Conservation (phyloP, 345 rosid species). For the Pistacia atlantica region DNA sequence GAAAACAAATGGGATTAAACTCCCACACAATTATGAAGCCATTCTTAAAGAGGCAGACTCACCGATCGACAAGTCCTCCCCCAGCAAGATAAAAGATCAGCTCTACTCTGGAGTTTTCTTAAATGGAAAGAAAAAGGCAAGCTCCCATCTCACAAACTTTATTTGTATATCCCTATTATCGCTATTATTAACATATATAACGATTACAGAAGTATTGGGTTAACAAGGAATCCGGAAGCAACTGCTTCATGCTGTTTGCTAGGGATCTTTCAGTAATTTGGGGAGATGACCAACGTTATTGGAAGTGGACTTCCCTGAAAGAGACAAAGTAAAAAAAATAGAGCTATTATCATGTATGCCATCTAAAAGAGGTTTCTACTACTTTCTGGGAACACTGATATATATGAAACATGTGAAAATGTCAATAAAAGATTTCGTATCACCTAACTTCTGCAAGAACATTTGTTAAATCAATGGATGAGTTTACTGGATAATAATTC, state of each 20-base stretch:
- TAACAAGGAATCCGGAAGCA: conserved; percentile 45
- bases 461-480: too few relatives aligned
- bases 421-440: too few relatives aligned
- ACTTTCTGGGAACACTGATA: too few relatives aligned
- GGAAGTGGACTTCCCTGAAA: conserved; percentile 51
- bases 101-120: conserved; percentile 48
- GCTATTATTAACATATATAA: neutral
- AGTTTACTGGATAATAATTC: too few relatives aligned
- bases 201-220: conserved; percentile 49
- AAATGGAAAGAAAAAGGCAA: conserved; percentile 45
- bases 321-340: conserved; percentile 37
- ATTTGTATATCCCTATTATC: neutral
- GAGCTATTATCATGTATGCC: too few relatives aligned
- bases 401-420: too few relatives aligned
- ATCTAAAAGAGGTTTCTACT: too few relatives aligned
- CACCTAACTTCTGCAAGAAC: too few relatives aligned
- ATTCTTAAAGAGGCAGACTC: conserved; percentile 52
- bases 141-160: neutral
- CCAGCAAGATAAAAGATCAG: conserved; percentile 32
- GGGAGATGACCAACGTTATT: conserved; percentile 48
- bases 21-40: conserved; percentile 48
- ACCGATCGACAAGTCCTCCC: conserved; percentile 30
- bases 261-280: conserved; percentile 60
- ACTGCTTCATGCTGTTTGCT: conserved; percentile 66
- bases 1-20: conserved; percentile 10